phyloP scores from a whole-genome alignment of 177 flowering plant genomes.

The Vitis hybrid region DNA sequence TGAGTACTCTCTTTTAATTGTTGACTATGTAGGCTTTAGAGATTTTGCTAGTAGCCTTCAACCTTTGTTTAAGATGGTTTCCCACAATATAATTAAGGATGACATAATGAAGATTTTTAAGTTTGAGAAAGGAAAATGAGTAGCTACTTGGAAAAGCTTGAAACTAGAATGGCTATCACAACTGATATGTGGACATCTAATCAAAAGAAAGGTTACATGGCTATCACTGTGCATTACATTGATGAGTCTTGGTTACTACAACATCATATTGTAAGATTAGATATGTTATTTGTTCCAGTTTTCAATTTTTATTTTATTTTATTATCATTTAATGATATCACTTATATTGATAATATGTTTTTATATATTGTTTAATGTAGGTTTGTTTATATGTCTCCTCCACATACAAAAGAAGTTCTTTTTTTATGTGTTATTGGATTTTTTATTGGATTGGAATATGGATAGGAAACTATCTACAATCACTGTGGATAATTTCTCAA shows the following conservation, averaged over 20 bases:
- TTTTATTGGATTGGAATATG: constrained; percentile 6
- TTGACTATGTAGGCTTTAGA: background rate
- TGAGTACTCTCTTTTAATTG: background rate
- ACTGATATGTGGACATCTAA: constrained; percentile 24
- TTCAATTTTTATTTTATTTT: constrained; percentile 5
- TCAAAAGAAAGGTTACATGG: constrained; percentile 22
- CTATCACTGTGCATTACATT: constrained; percentile 1
- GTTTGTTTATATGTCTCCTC: constrained; percentile 19
- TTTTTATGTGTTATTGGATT: background rate
- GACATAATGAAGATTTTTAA: background rate
- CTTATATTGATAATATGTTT: background rate
- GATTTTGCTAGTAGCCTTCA: background rate
- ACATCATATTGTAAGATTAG: too few relatives aligned
- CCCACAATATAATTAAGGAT: too few relatives aligned
- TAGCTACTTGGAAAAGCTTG: background rate
- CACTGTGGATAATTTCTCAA: constrained; percentile 3
- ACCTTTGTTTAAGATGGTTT: background rate
- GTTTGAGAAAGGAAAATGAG: background rate
- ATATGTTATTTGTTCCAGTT: background rate
- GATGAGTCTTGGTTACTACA: too few relatives aligned
- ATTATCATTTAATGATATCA: background rate
- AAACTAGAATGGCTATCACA: constrained; percentile 13
- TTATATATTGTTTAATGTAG: background rate
- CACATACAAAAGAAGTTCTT: constrained; percentile 6
- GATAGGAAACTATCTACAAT: constrained; percentile 11